Evolutionary conservation across 2,329 filamentous ascomycete genomes (phyloP).

Genomic region (Fusarium drepaniforme): DNA sequence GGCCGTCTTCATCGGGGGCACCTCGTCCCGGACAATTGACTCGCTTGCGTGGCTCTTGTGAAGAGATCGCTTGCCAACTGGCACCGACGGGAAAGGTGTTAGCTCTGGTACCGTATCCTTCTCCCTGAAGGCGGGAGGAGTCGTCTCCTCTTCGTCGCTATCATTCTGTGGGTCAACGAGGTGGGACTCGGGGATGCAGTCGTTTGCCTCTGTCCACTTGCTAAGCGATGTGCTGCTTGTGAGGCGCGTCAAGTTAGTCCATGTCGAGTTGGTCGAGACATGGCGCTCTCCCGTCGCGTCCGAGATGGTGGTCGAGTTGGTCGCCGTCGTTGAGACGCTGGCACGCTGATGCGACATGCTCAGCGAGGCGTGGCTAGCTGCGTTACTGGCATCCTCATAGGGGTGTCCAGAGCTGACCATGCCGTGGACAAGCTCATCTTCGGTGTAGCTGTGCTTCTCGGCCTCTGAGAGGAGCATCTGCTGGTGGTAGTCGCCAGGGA

Average conservation of each 20-base stretch:
- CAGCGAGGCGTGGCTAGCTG: slow-evolving; percentile 30
- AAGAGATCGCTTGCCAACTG: slow-evolving; percentile 38
- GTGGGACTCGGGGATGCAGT: slow-evolving; percentile 46
- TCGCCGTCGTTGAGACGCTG: slow-evolving; percentile 68
- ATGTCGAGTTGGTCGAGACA: slow-evolving; percentile 65
- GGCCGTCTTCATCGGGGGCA: slow-evolving; percentile 45
- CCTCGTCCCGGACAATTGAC: slow-evolving; percentile 48
- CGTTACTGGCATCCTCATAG: slow-evolving; percentile 37
- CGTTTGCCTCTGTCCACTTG: slow-evolving; percentile 51
- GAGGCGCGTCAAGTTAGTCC: slow-evolving; percentile 66
- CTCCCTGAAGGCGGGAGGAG: slow-evolving; percentile 43
- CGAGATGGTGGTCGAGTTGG: slow-evolving; percentile 60
- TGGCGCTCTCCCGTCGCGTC: slow-evolving; percentile 64
- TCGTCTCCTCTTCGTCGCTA: slow-evolving; percentile 41
- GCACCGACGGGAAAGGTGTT: slow-evolving; percentile 42
- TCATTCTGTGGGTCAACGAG: slow-evolving; percentile 38
- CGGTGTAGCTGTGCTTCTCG: slow-evolving; percentile 46
- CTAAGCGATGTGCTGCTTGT: slow-evolving; percentile 65
- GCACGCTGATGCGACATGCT: slow-evolving; percentile 57
- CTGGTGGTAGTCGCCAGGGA: slow-evolving; percentile 69
- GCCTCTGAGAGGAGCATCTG: slow-evolving; percentile 59
- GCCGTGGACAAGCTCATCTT: slow-evolving; percentile 45
- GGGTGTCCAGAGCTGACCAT: slow-evolving; percentile 30
- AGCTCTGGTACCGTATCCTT: slow-evolving; percentile 53
- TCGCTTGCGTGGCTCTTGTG: slow-evolving; percentile 56